phyloP scores from a whole-genome alignment of 179 eudicot genomes.

The Amaranthus tricolor region DNA sequence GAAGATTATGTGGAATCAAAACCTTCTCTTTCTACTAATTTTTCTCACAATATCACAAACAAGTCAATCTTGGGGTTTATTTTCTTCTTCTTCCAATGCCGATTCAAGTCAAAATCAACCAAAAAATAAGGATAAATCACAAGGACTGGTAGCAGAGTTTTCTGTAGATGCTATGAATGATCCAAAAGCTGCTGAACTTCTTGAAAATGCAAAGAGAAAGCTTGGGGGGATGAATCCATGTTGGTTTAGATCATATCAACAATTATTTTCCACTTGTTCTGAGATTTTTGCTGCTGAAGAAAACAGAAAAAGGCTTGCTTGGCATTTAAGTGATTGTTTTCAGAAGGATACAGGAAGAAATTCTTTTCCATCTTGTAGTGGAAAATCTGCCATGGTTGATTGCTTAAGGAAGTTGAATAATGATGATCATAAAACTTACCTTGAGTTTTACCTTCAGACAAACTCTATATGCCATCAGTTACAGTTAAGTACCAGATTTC shows the following conservation, averaged over 20 bases:
- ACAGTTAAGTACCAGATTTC: constrained; percentile 43
- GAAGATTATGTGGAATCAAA: constrained; percentile 10
- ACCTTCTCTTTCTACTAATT: constrained; percentile 17
- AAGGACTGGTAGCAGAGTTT: constrained; percentile 40
- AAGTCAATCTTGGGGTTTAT: constrained; percentile 41
- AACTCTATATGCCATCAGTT: constrained; percentile 72
- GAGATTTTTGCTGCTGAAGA: constrained; percentile 57
- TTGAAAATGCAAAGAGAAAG: constrained; percentile 42
- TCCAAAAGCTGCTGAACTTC: constrained; percentile 37
- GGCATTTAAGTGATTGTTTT: constrained; percentile 73
- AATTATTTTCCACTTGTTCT: constrained; percentile 56
- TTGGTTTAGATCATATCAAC: constrained; percentile 51
- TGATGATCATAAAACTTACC: constrained; percentile 46
- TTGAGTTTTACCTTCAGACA: constrained; percentile 60
- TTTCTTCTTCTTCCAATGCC: constrained; percentile 30
- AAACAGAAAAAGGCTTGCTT: constrained; percentile 49
- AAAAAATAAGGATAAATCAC: not conserved
- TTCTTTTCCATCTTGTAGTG: constrained; percentile 50
- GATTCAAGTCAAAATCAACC: not conserved
- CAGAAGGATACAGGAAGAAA: constrained; percentile 57
- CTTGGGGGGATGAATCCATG: constrained; percentile 43
- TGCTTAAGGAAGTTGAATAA: constrained; percentile 47
- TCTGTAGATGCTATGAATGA: constrained; percentile 40
- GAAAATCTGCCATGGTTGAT: constrained; percentile 42
- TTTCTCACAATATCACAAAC: constrained; percentile 8